A percentile compares a stretch with the other conserved stretches of the same genome.
These are phyloP conservation scores for Symbiodinium pilosum DNA, from an alignment of 73 alveolate genomes.

Conservation along the genomic window DNA sequence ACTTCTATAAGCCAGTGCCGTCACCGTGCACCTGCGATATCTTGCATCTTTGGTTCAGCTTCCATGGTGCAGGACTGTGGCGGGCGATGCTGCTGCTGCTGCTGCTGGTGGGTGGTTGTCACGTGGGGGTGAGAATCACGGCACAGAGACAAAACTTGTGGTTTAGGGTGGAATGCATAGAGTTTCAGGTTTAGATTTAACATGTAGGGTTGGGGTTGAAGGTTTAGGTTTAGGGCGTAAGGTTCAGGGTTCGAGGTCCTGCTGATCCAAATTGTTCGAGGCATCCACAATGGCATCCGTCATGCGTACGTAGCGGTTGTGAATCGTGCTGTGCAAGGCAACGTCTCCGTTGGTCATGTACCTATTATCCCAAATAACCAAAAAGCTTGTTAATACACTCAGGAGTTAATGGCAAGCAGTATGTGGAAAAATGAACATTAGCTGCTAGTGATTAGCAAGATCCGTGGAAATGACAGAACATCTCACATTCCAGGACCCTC, in stretches of 20 bases:
- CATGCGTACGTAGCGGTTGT: background rate
- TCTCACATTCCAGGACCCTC: too few species aligned
- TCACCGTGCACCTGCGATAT: too few species aligned
- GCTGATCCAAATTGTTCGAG: background rate
- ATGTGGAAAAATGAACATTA: too few species aligned
- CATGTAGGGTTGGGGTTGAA: background rate
- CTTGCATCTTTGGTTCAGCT: background rate
- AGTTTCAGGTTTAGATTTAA: background rate
- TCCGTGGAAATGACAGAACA: too few species aligned
- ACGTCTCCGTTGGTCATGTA: background rate
- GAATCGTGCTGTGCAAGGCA: background rate
- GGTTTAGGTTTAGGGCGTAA: background rate
- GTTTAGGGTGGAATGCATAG: background rate
- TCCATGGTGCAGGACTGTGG: background rate
- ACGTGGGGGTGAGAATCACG: background rate
- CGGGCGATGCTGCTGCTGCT: background rate
- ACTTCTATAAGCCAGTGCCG: too few species aligned
- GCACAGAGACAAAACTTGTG: background rate
- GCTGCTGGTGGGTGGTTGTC: background rate
- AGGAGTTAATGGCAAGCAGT: too few species aligned
- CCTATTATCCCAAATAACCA: too few species aligned
- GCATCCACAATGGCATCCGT: background rate
- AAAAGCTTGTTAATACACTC: too few species aligned
- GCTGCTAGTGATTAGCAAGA: too few species aligned
- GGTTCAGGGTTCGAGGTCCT: background rate